phyloP scores from a whole-genome alignment of 768 basidiomycete genomes.

The Mycena olivaceomarginata region DNA sequence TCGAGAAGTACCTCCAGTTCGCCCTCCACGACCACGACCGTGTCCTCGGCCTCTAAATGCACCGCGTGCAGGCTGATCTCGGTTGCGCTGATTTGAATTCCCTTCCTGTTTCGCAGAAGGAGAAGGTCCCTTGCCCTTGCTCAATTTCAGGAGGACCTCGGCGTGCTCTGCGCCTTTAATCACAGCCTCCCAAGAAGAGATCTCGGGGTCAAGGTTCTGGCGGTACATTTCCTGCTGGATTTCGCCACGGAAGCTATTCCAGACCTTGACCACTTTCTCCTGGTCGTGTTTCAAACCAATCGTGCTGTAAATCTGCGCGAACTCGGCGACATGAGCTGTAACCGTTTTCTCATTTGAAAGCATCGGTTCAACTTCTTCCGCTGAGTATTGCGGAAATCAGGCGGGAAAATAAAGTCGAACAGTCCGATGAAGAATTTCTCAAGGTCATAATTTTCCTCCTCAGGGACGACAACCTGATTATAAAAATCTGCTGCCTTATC shows the following conservation, averaged over 20 bases:
- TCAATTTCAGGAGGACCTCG: neutral
- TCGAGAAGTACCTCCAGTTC: neutral
- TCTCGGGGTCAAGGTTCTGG: neutral
- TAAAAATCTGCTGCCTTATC: neutral
- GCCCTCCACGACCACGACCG: neutral
- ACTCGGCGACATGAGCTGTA: too few relatives aligned
- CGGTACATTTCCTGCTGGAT: neutral
- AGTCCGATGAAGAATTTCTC: neutral
- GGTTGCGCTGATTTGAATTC: neutral
- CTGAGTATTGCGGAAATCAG: too few relatives aligned
- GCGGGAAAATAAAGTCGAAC: neutral
- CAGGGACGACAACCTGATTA: neutral
- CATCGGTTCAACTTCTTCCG: too few relatives aligned
- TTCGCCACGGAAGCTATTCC: too few relatives aligned
- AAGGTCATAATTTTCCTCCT: neutral
- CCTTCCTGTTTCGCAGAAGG: neutral
- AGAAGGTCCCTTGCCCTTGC: neutral
- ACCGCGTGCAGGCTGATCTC: neutral
- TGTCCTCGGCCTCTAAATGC: neutral
- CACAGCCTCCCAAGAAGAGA: neutral
- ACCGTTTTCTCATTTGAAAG: too few relatives aligned
- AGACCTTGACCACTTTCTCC: neutral
- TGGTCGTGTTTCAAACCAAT: neutral
- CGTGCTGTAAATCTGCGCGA: neutral
- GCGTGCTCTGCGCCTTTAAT: neutral